Base-by-base conservation (phyloP, 768 basidiomycete genomes). In the Hemileccinum impolitum region DNA sequence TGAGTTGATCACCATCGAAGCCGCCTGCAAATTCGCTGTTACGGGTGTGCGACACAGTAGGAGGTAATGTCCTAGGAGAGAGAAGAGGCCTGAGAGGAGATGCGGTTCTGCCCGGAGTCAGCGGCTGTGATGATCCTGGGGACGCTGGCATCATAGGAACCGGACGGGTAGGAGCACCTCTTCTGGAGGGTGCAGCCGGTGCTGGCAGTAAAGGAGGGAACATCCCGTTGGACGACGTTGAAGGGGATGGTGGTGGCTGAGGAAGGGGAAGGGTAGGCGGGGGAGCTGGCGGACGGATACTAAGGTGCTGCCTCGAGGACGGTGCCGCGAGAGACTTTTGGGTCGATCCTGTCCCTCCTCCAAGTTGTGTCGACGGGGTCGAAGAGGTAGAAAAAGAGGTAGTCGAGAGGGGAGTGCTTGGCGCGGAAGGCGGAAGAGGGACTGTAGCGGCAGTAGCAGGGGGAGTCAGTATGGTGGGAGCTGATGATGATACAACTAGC, bases 251-350 rank as follows among this genome's bases (percentile, higher is more conserved):
- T 21, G 65, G 66, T 10, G 42, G 63, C 19, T 57, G 67, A 35
- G 65, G 65, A 18, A 69, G 59, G 42, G 66, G 66, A 18, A 55
- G 55, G 30, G 60, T 65, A 3, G 66, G 66, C 4, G 66, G 66
- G 15, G 66, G 66, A n/a, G 57, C 55, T 13, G 61, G 65, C 0
- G 67, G 66, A 32, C 61, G 66, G 11, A 67, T 63, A 12, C 38
- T 19, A 17, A 67, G 53, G 41, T 67, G 63, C 17, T 62, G 60
- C 28, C 67, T 62, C 23, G 67, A 59, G 34, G 65, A 40, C 17
- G 48, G 3, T 30, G 39, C 2, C 23, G 45, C 9, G 14, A 54
- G 35, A 6, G 57, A 34, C 39, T 53, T 66, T 6, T 48, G 34
- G 14, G n/a, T 31, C 25, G 30, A 21, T 40, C 25, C 50, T 7